Base-by-base conservation (phyloP, 495 filamentous ascomycete genomes). In the Wilcoxina mikolae region DNA sequence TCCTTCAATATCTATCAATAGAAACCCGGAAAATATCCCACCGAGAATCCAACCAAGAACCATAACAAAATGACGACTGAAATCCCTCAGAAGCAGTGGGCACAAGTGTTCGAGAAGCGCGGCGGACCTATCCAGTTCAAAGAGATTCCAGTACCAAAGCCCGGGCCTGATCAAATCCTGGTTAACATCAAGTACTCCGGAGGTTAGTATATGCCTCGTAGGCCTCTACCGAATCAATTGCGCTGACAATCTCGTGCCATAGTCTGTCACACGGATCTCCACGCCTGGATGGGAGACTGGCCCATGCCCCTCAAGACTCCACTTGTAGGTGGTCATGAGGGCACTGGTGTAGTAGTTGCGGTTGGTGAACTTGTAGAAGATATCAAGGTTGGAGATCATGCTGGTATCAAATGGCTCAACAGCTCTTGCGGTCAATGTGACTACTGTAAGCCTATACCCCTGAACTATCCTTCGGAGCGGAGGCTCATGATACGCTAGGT, bases 271-370 rank as follows among this genome's bases (percentile, higher is more conserved):
- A 94, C 89, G 0, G 84, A 87, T 65, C 66, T 71, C 53, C 68
- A 71, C 54, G 63, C 87, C 49, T 73, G 88, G 70, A 85, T 82
- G 51, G 87, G 89, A 57, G 84, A 94, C 71, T 94, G 87, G 87
- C 88, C 89, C 10, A 68, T 94, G 39, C 65, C 72, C 4, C 77
- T 77, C 58, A 94, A 94, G 71, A 68, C 83, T 18, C 84, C 86
- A 12, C 74, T 94, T n/a, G 82, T 95, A 38, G 88, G 89, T 61
- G 89, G 89, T n/a, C 89, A 95, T 70, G 88, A 94, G 70, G 89
- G 84, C 54, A 85, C 88, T 27, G 88, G 88, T 63, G 70, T 88
- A 35, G 84, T 95, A 28, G 87, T 93, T 18, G 85, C 85, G 23
- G 74, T 75, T 52, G 88, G 88, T 56, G 69, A 78, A 5, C 72